Conservation (phyloP, 1,284 basidiomycete species). For the Marasmius tenuissimus region DNA sequence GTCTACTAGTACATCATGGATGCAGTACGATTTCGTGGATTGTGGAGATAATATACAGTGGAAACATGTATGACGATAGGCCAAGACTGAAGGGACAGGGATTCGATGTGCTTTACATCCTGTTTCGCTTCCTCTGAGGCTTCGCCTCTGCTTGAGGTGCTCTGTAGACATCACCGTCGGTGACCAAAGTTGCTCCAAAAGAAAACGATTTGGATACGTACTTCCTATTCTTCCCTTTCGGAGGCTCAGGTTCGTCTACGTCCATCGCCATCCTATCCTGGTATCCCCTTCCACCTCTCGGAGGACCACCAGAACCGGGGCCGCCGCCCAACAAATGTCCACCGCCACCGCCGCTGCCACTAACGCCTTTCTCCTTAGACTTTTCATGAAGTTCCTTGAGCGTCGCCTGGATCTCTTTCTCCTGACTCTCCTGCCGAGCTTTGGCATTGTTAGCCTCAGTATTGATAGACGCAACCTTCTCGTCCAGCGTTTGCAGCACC, state of each 20-base stretch:
- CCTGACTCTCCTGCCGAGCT: slow-evolving; percentile 40
- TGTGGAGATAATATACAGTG: no score
- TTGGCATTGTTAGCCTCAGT: slow-evolving; percentile 35
- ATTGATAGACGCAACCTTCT: slow-evolving; percentile 49
- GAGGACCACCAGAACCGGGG: slow-evolving; percentile 5
- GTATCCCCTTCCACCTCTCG: slow-evolving; percentile 22
- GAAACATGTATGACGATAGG: no score
- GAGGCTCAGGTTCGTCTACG: slow-evolving; percentile 38
- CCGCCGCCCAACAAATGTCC: slow-evolving; percentile 17
- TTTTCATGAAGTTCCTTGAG: slow-evolving; percentile 57
- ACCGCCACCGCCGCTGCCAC: slow-evolving; percentile 25
- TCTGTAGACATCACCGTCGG: slow-evolving; percentile 14
- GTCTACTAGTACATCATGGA: no score
- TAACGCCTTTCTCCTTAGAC: slow-evolving; percentile 39
- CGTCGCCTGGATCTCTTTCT: slow-evolving; percentile 41
- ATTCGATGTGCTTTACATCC: slow-evolving; percentile 25
- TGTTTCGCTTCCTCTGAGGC: slow-evolving; percentile 43
- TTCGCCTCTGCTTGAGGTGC: slow-evolving; percentile 34
- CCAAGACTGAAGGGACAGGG: no score
- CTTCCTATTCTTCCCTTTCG: slow-evolving; percentile 43
- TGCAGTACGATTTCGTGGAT: no score
- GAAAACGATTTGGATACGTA: slow-evolving; percentile 28
- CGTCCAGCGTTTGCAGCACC: slow-evolving; percentile 46
- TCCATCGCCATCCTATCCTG: slow-evolving; percentile 39
- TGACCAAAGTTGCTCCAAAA: neutral